Percentiles rank a stretch among this genome's conserved stretches.
These are phyloP conservation scores for Glycine tomentella DNA, from an alignment of 306 rosid genomes.

Conservation along the genomic window DNA sequence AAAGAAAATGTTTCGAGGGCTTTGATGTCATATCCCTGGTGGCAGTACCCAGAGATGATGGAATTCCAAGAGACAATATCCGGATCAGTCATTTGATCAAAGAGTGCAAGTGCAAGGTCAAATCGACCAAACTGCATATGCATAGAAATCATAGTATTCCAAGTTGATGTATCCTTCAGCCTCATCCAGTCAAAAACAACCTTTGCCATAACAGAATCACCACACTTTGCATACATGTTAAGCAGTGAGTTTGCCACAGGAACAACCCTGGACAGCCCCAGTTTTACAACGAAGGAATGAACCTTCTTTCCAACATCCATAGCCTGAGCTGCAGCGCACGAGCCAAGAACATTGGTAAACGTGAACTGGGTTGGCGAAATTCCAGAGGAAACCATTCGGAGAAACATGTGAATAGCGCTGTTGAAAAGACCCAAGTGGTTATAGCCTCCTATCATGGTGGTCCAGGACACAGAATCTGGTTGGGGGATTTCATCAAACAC, in stretches of 20 bases:
- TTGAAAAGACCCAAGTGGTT: slow-evolving; percentile 66
- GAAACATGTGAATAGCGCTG: slow-evolving; percentile 61
- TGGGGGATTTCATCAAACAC: slow-evolving; percentile 72
- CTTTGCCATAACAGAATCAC: slow-evolving; percentile 66
- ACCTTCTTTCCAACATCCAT: slow-evolving; percentile 72
- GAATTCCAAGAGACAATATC: slow-evolving; percentile 84
- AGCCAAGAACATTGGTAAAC: slow-evolving; percentile 73
- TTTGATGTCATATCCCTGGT: slow-evolving; percentile 62
- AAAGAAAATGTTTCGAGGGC: slow-evolving; percentile 65
- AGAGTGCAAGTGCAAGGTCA: slow-evolving; percentile 68
- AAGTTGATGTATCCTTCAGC: slow-evolving; percentile 63
- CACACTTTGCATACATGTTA: slow-evolving; percentile 89
- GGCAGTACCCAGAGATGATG: slow-evolving; percentile 71
- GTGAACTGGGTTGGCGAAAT: slow-evolving; percentile 68
- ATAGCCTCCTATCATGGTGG: slow-evolving; percentile 73
- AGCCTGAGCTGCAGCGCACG: slow-evolving; percentile 66
- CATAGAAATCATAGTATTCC: slow-evolving; percentile 78
- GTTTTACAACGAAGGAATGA: slow-evolving; percentile 72
- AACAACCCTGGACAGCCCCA: slow-evolving; percentile 62
- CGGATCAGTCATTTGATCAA: slow-evolving; percentile 68
- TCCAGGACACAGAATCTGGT: slow-evolving; percentile 91
- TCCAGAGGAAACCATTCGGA: slow-evolving; percentile 61
- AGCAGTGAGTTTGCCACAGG: slow-evolving; percentile 76
- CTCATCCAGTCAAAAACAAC: slow-evolving; percentile 75
- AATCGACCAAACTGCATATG: slow-evolving; percentile 68